A percentile compares a stretch with the other conserved stretches of the same genome.
Evolutionary conservation across 1,284 basidiomycete genomes (phyloP).

Genomic region (Puccinia horiana): DNA sequence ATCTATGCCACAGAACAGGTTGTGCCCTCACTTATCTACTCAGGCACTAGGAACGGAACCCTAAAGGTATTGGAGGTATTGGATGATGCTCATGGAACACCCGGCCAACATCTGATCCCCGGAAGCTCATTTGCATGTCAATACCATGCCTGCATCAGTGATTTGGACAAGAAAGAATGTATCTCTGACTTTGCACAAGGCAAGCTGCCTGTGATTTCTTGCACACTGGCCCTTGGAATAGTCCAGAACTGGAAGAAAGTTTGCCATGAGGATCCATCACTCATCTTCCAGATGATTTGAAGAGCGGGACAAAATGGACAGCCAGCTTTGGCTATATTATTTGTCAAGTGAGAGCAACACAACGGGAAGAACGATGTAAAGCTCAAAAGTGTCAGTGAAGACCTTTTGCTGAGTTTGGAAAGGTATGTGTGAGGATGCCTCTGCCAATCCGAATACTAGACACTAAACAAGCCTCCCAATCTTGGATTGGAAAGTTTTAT

Average conservation of each 20-base stretch:
- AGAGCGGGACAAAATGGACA: not conserved
- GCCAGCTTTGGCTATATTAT: not conserved
- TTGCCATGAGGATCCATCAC: not conserved
- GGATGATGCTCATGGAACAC: not conserved
- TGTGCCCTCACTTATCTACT: conserved; percentile 7
- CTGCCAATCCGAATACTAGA: no score
- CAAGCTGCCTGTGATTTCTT: not conserved
- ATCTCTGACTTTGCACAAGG: not conserved
- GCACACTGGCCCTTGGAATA: conserved; percentile 18
- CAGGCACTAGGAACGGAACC: not conserved
- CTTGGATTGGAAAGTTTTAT: no score
- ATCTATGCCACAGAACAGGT: not conserved
- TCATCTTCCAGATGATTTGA: not conserved
- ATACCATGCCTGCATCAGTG: not conserved
- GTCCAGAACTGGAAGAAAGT: conserved; percentile 21
- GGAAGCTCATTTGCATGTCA: not conserved
- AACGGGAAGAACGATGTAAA: conserved; percentile 10
- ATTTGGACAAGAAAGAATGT: not conserved
- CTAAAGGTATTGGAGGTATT: not conserved
- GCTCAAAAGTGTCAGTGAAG: no score
- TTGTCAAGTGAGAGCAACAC: not conserved
- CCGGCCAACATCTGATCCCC: not conserved
- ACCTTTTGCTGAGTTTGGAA: no score
- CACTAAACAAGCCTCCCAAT: no score
- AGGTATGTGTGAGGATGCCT: no score